These are phyloP conservation scores for Paramecium sonneborni DNA, from an alignment of 73 alveolate genomes.

Conservation along the genomic window DNA sequence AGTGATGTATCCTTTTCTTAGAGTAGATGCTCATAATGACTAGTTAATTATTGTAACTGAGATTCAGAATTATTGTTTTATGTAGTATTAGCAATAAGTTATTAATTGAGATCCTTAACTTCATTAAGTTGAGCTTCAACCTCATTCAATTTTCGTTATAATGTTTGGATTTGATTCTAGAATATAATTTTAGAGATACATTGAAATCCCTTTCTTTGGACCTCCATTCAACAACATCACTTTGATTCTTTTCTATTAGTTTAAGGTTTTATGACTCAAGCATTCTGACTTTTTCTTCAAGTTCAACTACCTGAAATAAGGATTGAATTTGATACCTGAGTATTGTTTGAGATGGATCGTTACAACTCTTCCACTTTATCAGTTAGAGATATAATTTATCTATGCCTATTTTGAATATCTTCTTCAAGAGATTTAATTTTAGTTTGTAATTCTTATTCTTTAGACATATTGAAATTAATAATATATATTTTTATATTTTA, in stretches of 20 bases:
- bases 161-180: background rate
- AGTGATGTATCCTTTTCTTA: background rate
- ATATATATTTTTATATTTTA: too few relatives aligned
- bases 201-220: slow-evolving; percentile 12
- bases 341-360: background rate
- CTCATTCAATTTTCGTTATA: background rate
- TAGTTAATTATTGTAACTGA: background rate
- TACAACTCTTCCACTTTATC: background rate
- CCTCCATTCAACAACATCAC: slow-evolving; percentile 50
- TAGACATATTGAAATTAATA: background rate
- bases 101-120: background rate
- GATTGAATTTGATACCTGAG: background rate
- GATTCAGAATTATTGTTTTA: background rate
- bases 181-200: background rate
- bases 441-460: background rate
- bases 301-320: slow-evolving; percentile 29
- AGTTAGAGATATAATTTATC: background rate
- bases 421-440: slow-evolving; percentile 24
- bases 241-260: slow-evolving; percentile 33
- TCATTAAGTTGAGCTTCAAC: background rate
- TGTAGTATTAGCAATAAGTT: background rate
- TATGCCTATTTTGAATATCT: slow-evolving; percentile 1
- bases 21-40: background rate
- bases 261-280: background rate
- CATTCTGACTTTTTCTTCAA: slow-evolving; percentile 20